phyloP scores from a whole-genome alignment of 192 early-diverging fungal genomes.

The Thamnidium elegans region DNA sequence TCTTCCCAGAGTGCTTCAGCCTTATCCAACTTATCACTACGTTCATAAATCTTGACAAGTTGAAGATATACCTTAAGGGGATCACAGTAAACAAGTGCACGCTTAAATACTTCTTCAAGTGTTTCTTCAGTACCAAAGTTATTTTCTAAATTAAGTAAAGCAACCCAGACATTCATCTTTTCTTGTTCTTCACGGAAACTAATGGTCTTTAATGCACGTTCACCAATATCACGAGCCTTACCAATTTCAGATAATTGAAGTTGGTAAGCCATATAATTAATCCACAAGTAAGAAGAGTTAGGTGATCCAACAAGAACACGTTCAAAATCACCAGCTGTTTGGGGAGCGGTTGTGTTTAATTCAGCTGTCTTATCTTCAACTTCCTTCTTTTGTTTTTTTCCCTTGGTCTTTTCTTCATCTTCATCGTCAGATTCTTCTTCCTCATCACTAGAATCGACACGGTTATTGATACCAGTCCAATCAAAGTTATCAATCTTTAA shows the following conservation, averaged over 20 bases:
- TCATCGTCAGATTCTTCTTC: constrained; percentile 29
- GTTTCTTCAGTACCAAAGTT: constrained; percentile 83
- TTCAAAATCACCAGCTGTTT: constrained; percentile 85
- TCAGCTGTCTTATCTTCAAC: constrained; percentile 70
- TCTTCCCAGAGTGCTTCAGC: constrained; percentile 45
- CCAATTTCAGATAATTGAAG: constrained; percentile 88
- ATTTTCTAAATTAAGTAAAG: constrained; percentile 94
- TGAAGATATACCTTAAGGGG: constrained; percentile 88
- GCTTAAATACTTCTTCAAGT: constrained; percentile 80
- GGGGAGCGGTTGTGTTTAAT: constrained; percentile 64
- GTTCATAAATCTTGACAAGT: constrained; percentile 87
- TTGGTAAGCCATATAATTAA: constrained; percentile 99
- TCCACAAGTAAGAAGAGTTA: constrained; percentile 96
- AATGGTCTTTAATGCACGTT: constrained; percentile 92
- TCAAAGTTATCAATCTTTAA: constrained; percentile 34
- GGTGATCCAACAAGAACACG: constrained; percentile 91
- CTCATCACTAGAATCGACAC: constrained; percentile 49
- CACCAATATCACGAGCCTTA: constrained; percentile 90
- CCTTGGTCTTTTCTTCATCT: constrained; percentile 42
- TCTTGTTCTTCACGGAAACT: constrained; percentile 91
- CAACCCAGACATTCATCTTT: constrained; percentile 98
- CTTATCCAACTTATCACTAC: constrained; percentile 69
- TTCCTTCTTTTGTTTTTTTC: constrained; percentile 58
- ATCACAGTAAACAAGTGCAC: constrained; percentile 81
- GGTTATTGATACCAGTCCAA: constrained; percentile 42